These are phyloP conservation scores for Umbilicus rupestris DNA, from an alignment of 164 flowering plant genomes.

Conservation along the genomic window DNA sequence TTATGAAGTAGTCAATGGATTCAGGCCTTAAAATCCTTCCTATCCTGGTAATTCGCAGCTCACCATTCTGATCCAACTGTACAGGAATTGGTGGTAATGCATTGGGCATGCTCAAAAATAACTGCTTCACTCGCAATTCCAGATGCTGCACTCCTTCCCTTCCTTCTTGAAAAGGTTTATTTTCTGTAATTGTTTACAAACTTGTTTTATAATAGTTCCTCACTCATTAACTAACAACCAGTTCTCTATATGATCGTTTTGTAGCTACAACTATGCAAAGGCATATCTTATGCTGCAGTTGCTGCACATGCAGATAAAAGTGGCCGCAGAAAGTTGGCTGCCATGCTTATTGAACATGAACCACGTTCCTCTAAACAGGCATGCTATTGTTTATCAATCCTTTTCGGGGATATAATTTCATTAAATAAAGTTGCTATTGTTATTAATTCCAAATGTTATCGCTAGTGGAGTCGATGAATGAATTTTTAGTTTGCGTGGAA, in stretches of 20 bases:
- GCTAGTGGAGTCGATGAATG: neutral
- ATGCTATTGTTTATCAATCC: neutral
- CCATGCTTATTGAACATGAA: slow-evolving; percentile 93
- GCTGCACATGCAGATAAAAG: slow-evolving; percentile 93
- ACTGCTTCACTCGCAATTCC: slow-evolving; percentile 67
- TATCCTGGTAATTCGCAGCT: too few species aligned
- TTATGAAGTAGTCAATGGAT: too few species aligned
- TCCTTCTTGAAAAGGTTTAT: slow-evolving; percentile 82
- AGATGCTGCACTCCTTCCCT: slow-evolving; percentile 72
- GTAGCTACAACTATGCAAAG: slow-evolving; percentile 83
- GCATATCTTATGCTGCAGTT: slow-evolving; percentile 95
- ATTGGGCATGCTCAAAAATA: slow-evolving; percentile 95
- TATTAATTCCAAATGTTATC: neutral
- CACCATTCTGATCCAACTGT: neutral
- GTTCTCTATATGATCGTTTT: slow-evolving; percentile 14
- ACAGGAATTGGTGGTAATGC: slow-evolving; percentile 95
- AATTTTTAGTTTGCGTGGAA: too few species aligned
- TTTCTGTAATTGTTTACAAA: slow-evolving; percentile 6
- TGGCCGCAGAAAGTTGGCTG: slow-evolving; percentile 87
- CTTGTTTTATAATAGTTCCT: slow-evolving; percentile 1
- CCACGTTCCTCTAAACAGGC: slow-evolving; percentile 97
- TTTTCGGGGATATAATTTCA: neutral
- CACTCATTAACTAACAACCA: slow-evolving; percentile 1
- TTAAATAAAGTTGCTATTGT: neutral
- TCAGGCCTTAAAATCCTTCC: too few species aligned